phyloP scores from a whole-genome alignment of 2,329 filamentous ascomycete genomes.

The Arachnomyces sp. region DNA sequence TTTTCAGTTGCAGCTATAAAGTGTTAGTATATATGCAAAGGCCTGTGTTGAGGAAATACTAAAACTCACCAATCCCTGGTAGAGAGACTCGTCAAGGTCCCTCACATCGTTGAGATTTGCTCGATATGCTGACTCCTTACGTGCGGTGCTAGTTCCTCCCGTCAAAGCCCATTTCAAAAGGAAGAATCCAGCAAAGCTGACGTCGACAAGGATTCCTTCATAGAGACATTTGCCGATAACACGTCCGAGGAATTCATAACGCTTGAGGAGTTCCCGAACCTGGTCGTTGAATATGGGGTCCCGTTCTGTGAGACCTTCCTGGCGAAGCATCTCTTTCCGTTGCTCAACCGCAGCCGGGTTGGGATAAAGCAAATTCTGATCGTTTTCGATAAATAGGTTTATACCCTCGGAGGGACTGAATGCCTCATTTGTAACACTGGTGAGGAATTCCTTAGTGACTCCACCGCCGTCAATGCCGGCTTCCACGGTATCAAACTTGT shows the following conservation, averaged over 20 bases:
- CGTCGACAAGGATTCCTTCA: constrained; percentile 89
- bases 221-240: constrained; percentile 96
- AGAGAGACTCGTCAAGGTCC: constrained; percentile 83
- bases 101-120: constrained; percentile 91
- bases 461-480: constrained; percentile 95
- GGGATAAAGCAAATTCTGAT: constrained; percentile 79
- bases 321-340: constrained; percentile 51
- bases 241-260: constrained; percentile 86
- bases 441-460: constrained; percentile 95
- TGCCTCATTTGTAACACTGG: constrained; percentile 76
- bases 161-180: constrained; percentile 87
- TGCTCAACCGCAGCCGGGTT: constrained; percentile 74
- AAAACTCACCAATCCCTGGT: constrained; percentile 64
- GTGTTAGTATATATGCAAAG: constrained; percentile 1
- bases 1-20: constrained; percentile 61
- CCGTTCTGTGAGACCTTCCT: constrained; percentile 45
- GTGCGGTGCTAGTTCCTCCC: constrained; percentile 54
- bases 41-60: neutral
- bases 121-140: constrained; percentile 66
- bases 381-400: constrained; percentile 72
- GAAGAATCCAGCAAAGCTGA: constrained; percentile 91
- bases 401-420: constrained; percentile 56
- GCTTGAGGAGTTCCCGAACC: constrained; percentile 56
- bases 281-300: constrained; percentile 51
- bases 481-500: constrained; percentile 77